Evolutionary conservation across 2,329 filamentous ascomycete species (phyloP).

Genomic region (Parafenestella ontariensis): DNA sequence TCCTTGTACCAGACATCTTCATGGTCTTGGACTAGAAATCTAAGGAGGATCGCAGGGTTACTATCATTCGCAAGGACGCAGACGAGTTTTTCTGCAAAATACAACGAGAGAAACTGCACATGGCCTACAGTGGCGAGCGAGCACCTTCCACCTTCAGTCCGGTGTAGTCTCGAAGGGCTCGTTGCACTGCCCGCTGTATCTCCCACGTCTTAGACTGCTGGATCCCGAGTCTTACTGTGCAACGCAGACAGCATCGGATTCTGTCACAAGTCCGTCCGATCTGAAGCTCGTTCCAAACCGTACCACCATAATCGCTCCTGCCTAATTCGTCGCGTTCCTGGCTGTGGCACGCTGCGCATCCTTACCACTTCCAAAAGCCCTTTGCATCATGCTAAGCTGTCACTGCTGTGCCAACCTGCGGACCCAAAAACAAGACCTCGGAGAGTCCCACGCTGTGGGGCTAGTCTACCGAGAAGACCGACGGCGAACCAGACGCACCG

Average conservation of each 20-base stretch:
- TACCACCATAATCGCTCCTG: background rate
- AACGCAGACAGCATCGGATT: background rate
- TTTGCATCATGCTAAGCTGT: background rate
- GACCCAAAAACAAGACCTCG: background rate
- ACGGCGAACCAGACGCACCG: background rate
- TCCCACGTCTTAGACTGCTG: background rate
- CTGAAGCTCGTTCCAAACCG: too few relatives aligned
- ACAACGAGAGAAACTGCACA: too few relatives aligned
- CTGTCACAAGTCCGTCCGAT: background rate
- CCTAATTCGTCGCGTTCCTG: slow-evolving; percentile 3
- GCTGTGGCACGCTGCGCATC: background rate
- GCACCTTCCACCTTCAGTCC: slow-evolving; percentile 17
- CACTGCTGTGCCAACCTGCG: too few relatives aligned
- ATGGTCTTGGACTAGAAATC: too few relatives aligned
- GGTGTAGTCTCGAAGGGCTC: background rate
- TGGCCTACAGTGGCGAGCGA: too few relatives aligned
- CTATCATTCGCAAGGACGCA: too few relatives aligned
- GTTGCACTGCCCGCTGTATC: background rate
- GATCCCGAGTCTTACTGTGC: background rate
- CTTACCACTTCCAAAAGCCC: background rate
- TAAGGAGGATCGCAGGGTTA: too few relatives aligned
- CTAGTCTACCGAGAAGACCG: background rate
- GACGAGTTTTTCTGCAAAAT: too few relatives aligned
- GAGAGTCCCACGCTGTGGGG: background rate
- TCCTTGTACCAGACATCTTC: too few relatives aligned